Conservation (phyloP, 1,139 yeast genomes). For the Suhomyces chickasaworum region DNA sequence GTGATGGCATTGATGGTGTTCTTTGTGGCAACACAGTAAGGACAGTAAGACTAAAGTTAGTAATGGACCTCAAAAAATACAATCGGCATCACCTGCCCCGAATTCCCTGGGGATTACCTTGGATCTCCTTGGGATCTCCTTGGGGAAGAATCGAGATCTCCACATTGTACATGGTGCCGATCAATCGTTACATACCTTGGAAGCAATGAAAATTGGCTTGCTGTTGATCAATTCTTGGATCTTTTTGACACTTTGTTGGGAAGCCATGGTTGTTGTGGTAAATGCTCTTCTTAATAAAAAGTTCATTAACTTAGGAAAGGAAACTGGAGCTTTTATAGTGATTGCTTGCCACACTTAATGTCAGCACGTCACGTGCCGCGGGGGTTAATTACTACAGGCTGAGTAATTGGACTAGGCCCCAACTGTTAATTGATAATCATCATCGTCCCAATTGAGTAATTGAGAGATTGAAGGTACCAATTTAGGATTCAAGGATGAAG, state of each 20-base stretch:
- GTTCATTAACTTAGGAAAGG: conserved; percentile 1
- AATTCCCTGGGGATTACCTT: no score
- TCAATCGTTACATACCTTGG: conserved; percentile 52
- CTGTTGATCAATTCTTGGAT: conserved; percentile 66
- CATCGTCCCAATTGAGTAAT: no score
- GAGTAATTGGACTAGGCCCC: neutral
- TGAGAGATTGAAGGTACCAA: no score
- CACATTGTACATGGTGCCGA: neutral
- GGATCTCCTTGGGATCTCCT: no score
- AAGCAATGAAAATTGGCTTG: conserved; percentile 79
- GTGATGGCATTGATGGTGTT: conserved; percentile 54
- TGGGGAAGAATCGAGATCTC: no score
- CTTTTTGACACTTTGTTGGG: conserved; percentile 54
- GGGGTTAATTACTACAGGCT: neutral
- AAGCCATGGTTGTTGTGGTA: conserved; percentile 25
- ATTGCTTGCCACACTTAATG: neutral
- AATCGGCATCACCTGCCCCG: no score
- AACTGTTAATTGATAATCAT: no score
- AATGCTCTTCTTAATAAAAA: conserved; percentile 16
- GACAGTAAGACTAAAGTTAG: conserved; percentile 51
- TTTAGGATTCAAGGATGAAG: no score
- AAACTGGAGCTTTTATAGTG: conserved; percentile 1
- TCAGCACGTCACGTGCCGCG: conserved; percentile 4
- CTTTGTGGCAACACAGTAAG: conserved; percentile 71
- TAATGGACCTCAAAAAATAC: conserved; percentile 16